A percentile compares a stretch with the other conserved stretches of the same genome.
phyloP scores from a whole-genome alignment of 176 grass and related monocot genomes.

The Phragmites australis region DNA sequence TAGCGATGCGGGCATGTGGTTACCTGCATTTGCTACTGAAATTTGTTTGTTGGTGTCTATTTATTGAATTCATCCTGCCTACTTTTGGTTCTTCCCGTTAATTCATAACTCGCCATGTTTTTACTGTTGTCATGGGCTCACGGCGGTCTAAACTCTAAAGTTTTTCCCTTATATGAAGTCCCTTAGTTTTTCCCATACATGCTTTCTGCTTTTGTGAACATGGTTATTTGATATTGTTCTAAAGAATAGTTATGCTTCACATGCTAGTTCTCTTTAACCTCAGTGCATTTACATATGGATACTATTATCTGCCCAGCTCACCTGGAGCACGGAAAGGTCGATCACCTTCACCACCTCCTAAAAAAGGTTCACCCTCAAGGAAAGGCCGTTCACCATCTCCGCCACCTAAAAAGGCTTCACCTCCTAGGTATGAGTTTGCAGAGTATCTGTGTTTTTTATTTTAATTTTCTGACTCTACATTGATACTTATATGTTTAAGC shows the following conservation, averaged over 20 bases:
- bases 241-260: background rate
- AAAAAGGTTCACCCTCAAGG: conserved; percentile 70
- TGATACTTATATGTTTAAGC: conserved; percentile 18
- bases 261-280: background rate
- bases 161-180: background rate
- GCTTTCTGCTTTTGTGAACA: background rate
- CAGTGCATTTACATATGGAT: conserved; percentile 19
- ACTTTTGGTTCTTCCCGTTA: background rate
- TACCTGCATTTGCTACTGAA: background rate
- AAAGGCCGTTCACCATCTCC: conserved; percentile 63
- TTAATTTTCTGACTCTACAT: background rate
- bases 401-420: conserved; percentile 73
- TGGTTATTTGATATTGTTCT: background rate
- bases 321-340: conserved; percentile 57
- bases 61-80: background rate
- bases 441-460: background rate
- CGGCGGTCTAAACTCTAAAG: background rate
- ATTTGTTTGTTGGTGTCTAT: background rate
- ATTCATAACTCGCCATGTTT: background rate
- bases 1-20: background rate
- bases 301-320: conserved; percentile 50
- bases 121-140: background rate
- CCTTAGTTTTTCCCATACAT: background rate
- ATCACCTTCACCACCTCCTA: conserved; percentile 62
- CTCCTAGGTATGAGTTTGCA: conserved; percentile 52